Evolutionary conservation across 805 yeast species (phyloP).

Genomic region (Kregervanrija delftensis): DNA sequence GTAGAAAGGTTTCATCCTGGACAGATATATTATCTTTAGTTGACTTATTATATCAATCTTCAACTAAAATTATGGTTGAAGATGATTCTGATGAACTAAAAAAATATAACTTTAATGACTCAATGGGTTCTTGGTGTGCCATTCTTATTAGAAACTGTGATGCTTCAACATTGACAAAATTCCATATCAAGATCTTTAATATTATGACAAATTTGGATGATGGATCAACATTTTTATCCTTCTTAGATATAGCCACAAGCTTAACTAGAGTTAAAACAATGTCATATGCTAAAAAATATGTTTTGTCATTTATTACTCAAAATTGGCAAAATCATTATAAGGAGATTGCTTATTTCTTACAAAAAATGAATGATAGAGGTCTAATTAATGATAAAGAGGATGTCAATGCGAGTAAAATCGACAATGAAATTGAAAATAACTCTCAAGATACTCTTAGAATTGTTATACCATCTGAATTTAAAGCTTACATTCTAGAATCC

Average conservation of each 20-base stretch:
- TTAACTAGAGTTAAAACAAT: slow-evolving; percentile 38
- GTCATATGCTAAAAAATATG: slow-evolving; percentile 36
- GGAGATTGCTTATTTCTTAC: slow-evolving; percentile 37
- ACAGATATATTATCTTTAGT: slow-evolving; percentile 13
- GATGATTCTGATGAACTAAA: slow-evolving; percentile 7
- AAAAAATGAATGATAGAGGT: slow-evolving; percentile 27
- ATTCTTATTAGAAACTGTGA: slow-evolving; percentile 49
- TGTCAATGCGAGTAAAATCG: neutral
- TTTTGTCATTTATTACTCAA: slow-evolving; percentile 42
- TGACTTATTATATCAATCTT: slow-evolving; percentile 7
- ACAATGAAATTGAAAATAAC: no score
- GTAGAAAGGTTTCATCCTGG: slow-evolving; percentile 58
- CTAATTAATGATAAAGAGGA: slow-evolving; percentile 9
- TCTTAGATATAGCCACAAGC: slow-evolving; percentile 40
- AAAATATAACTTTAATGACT: slow-evolving; percentile 15
- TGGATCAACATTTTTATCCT: slow-evolving; percentile 35
- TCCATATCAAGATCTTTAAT: slow-evolving; percentile 38
- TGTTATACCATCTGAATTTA: slow-evolving; percentile 28
- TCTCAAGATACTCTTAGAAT: slow-evolving; percentile 12
- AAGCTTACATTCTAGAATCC: slow-evolving; percentile 22
- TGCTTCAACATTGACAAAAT: slow-evolving; percentile 35
- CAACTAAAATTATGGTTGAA: slow-evolving; percentile 4
- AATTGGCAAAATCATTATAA: slow-evolving; percentile 32
- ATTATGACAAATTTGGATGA: slow-evolving; percentile 29
- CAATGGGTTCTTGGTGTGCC: slow-evolving; percentile 39